Conservation (phyloP, 2,329 filamentous ascomycete genomes). For the Chaetomiaceae sp. region DNA sequence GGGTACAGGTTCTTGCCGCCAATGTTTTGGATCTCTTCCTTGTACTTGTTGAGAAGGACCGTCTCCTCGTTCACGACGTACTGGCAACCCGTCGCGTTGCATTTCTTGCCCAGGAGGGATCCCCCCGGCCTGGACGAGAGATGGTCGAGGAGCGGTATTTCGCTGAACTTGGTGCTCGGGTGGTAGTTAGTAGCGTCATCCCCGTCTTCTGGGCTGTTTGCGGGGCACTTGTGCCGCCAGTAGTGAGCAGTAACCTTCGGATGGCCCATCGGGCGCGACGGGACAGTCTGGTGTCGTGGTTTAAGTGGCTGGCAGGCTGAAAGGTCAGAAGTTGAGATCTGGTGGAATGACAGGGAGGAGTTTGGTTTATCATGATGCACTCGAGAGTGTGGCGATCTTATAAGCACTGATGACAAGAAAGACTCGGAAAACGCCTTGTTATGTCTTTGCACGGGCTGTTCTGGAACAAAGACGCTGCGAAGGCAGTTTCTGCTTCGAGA, state of each 20-base stretch:
- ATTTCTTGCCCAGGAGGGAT: background rate
- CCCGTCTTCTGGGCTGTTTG: background rate
- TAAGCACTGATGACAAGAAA: too few species aligned
- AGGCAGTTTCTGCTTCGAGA: too few species aligned
- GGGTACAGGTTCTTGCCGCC: background rate
- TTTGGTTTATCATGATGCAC: too few species aligned
- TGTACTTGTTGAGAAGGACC: background rate
- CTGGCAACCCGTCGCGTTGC: background rate
- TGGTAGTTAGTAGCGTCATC: background rate
- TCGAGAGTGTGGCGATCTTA: too few species aligned
- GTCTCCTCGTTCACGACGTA: background rate
- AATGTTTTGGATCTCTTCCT: background rate
- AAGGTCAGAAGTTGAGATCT: too few species aligned
- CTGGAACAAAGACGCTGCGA: too few species aligned
- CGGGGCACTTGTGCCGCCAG: background rate
- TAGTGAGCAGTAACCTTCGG: background rate
- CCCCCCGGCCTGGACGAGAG: background rate
- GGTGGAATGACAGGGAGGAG: too few species aligned
- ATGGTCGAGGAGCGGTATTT: background rate
- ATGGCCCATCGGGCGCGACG: too few species aligned
- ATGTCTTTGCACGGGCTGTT: too few species aligned
- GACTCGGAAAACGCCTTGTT: too few species aligned
- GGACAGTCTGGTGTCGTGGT: too few species aligned
- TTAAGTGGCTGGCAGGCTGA: too few species aligned
- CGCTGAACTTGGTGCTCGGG: background rate